Evolutionary conservation across 805 yeast species (phyloP).

Genomic region (Yamadazyma nakazawae): DNA sequence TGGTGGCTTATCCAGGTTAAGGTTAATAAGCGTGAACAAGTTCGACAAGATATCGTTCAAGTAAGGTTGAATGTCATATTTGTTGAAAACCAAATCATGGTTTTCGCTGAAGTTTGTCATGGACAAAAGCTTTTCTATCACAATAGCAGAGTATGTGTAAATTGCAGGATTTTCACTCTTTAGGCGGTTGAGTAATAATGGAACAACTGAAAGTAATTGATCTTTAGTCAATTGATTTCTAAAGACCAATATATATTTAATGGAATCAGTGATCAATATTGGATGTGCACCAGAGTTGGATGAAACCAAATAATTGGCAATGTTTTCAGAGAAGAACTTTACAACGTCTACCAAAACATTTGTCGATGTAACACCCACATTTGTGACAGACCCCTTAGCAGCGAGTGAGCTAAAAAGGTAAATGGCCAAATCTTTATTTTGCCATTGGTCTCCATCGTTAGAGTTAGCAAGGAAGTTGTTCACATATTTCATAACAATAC

Average conservation of each 20-base stretch:
- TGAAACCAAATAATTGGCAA: constrained; percentile 75
- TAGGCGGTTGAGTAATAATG: constrained; percentile 71
- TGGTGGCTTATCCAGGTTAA: constrained; percentile 48
- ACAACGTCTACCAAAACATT: constrained; percentile 84
- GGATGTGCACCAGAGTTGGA: constrained; percentile 51
- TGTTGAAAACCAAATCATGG: constrained; percentile 60
- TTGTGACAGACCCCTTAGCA: constrained; percentile 84
- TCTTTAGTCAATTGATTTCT: constrained; percentile 89
- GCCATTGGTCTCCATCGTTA: constrained; percentile 56
- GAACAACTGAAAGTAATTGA: constrained; percentile 76
- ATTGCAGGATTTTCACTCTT: constrained; percentile 64
- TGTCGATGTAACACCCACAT: constrained; percentile 82
- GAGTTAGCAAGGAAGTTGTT: constrained; percentile 56
- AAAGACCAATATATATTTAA: constrained; percentile 83
- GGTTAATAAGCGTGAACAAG: constrained; percentile 60
- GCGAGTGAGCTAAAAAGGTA: constrained; percentile 87
- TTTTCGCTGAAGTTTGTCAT: constrained; percentile 58
- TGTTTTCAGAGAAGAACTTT: constrained; percentile 72
- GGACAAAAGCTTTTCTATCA: constrained; percentile 83
- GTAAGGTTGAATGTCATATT: constrained; percentile 63
- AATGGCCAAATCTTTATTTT: constrained; percentile 79
- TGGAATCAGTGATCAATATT: constrained; percentile 86
- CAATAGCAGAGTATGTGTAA: constrained; percentile 89
- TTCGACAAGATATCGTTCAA: constrained; percentile 60
- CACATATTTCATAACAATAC: constrained; percentile 70